Evolutionary conservation across 768 basidiomycete species (phyloP), one percentile per base, ranked within the genome.

Genomic region (Boletus subcaerulescens): DNA sequence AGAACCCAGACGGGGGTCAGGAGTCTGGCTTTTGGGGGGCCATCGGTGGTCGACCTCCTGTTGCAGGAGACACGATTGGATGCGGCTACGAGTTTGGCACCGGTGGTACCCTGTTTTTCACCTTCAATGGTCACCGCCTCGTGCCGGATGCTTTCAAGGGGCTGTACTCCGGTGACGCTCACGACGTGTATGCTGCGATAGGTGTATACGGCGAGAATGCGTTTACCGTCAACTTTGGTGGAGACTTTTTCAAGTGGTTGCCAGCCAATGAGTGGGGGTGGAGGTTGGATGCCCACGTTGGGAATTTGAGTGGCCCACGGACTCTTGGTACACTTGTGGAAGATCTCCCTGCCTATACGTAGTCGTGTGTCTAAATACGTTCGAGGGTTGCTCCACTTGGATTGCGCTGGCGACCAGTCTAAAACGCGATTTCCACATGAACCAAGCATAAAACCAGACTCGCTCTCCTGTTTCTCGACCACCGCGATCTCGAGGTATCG

Each of bases 211-310:
- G 83, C 54, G 56, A 39, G 49, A 93, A 74, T 71, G 84, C 55
- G 67, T 76, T 68, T 12, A 55, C 58, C 0, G 80, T 88, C 11
- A 88, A 87, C 63, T 89, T 88, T 71, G 86, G 87, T 0, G 78
- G 75, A 1, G 78, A 77, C n/a, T 41, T 66, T 26, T 86, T 87
- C 60, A 71, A 63, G 52, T 87, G 86, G 86, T 71, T 73, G 61
- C 83, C 81, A 52, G 87, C 79, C 2, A 87, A 85, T 58, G 80
- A 85, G 57, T 82, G 79, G 79, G 74, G 76, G 0, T 88, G 87
- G 87, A 75, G 77, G 58, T 74, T 85, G 15, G 84, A 88, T 48
- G 77, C 79, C 0, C 80, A 85, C 62, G 76, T 86, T n/a, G 84
- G 84, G 12, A 70, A 67, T 33, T 64, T 83, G 60, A 55, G 65